A percentile compares a stretch with the other conserved stretches of the same genome.
Evolutionary conservation across 306 rosid genomes (phyloP).

Genomic region (Gastrolobium bilobum): DNA sequence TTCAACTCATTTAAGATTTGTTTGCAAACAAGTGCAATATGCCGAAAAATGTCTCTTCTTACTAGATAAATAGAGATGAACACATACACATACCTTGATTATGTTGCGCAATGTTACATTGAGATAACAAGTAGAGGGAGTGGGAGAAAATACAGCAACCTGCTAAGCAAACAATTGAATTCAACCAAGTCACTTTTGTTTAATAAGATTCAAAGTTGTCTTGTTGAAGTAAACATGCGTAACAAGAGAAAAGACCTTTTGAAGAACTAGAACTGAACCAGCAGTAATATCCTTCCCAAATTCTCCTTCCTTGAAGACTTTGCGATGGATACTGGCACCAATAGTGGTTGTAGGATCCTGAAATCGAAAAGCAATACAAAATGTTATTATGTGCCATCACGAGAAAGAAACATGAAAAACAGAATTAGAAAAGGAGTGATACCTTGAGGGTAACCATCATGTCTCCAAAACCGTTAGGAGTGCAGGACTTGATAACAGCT

Average conservation of each 20-base stretch:
- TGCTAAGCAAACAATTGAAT: slow-evolving; percentile 41
- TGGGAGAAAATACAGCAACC: slow-evolving; percentile 83
- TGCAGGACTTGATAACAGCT: slow-evolving; percentile 74
- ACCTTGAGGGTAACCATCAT: slow-evolving; percentile 79
- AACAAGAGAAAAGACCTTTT: slow-evolving; percentile 57
- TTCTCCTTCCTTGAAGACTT: slow-evolving; percentile 59
- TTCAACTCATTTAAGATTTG: background rate
- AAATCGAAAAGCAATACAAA: slow-evolving; percentile 7
- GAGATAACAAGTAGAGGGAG: slow-evolving; percentile 63
- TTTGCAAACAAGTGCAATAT: background rate
- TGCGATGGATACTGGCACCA: slow-evolving; percentile 73
- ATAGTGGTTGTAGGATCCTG: slow-evolving; percentile 84
- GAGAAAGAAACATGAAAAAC: background rate
- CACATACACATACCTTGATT: slow-evolving; percentile 61
- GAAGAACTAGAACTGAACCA: slow-evolving; percentile 78
- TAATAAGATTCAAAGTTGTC: background rate
- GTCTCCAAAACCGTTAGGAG: slow-evolving; percentile 81
- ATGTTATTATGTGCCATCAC: background rate
- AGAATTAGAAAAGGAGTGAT: background rate
- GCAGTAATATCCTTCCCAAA: slow-evolving; percentile 64
- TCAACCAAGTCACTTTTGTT: background rate
- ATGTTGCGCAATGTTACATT: slow-evolving; percentile 76
- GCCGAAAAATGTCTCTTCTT: background rate
- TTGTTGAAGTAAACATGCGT: background rate
- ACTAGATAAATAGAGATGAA: slow-evolving; percentile 24